These are phyloP conservation scores for Lipomyces sp. DNA, from an alignment of 805 yeast genomes.

Conservation along the genomic window DNA sequence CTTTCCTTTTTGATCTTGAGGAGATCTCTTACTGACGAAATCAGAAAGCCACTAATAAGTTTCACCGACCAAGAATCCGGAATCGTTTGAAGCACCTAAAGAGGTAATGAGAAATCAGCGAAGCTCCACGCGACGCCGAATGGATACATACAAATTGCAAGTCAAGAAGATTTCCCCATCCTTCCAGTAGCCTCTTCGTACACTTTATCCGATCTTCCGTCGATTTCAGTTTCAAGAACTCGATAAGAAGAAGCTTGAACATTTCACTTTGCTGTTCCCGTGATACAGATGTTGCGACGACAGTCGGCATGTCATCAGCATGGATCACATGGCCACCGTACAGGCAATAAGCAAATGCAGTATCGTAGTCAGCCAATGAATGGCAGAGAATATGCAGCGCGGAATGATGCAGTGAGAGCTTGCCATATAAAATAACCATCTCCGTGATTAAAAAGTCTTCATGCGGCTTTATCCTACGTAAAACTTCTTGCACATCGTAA, in stretches of 20 bases:
- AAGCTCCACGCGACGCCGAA: no score
- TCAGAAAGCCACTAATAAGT: conserved; percentile 40
- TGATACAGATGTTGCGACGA: conserved; percentile 18
- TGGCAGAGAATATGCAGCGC: conserved; percentile 44
- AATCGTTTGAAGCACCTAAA: conserved; percentile 37
- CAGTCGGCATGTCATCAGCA: conserved; percentile 22
- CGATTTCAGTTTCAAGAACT: conserved; percentile 39
- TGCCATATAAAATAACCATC: conserved; percentile 44
- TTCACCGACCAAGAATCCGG: conserved; percentile 46
- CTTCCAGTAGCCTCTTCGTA: conserved; percentile 41
- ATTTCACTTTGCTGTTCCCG: conserved; percentile 38
- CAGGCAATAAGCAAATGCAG: conserved; percentile 45
- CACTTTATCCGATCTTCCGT: conserved; percentile 38
- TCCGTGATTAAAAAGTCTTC: conserved; percentile 44
- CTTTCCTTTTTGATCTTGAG: conserved; percentile 32
- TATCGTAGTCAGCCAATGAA: conserved; percentile 45
- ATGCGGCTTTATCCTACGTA: conserved; percentile 41
- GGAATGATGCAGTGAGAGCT: conserved; percentile 42
- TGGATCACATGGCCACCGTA: conserved; percentile 39
- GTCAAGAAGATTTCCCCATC: conserved; percentile 42
- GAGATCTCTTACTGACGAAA: conserved; percentile 33
- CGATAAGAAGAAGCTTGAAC: conserved; percentile 40
- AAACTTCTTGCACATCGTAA: conserved; percentile 38
- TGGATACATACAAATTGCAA: conserved; percentile 36
- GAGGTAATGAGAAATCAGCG: neutral